These are phyloP conservation scores for Diutina siamensis DNA, from an alignment of 1,139 yeast genomes.

Conservation along the genomic window DNA sequence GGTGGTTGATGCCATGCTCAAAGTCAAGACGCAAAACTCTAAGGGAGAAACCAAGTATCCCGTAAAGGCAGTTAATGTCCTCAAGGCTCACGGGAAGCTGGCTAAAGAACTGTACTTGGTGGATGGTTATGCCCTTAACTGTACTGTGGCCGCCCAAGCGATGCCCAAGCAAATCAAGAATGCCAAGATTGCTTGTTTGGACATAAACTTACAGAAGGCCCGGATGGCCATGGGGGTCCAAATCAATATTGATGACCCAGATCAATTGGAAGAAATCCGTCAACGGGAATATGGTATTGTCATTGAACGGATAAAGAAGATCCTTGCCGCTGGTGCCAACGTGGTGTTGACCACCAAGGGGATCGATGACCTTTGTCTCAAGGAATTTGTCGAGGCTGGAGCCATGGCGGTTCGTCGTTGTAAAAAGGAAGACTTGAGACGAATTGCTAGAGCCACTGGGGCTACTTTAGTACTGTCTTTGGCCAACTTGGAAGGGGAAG, in stretches of 20 bases:
- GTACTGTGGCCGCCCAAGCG: slow-evolving; percentile 96
- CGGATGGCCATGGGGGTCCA: slow-evolving; percentile 98
- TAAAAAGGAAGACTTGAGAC: slow-evolving; percentile 89
- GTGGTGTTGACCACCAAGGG: slow-evolving; percentile 96
- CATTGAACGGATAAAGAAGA: slow-evolving; percentile 77
- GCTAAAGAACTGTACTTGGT: slow-evolving; percentile 77
- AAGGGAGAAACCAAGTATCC: slow-evolving; percentile 92
- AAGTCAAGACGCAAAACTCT: slow-evolving; percentile 82
- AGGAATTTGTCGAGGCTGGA: slow-evolving; percentile 90
- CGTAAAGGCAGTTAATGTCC: slow-evolving; percentile 90
- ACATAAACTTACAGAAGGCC: slow-evolving; percentile 89
- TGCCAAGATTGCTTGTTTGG: slow-evolving; percentile 88
- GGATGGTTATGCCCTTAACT: slow-evolving; percentile 91
- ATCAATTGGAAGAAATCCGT: slow-evolving; percentile 90
- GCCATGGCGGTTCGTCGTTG: slow-evolving; percentile 98
- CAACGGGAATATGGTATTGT: slow-evolving; percentile 89
- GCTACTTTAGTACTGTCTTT: slow-evolving; percentile 81
- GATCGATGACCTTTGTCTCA: slow-evolving; percentile 91
- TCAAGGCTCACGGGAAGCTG: slow-evolving; percentile 95
- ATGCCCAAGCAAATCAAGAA: slow-evolving; percentile 66
- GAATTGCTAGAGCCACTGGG: slow-evolving; percentile 97
- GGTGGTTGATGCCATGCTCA: slow-evolving; percentile 93
- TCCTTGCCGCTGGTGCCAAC: slow-evolving; percentile 89
- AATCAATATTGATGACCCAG: slow-evolving; percentile 94
- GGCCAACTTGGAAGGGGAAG: slow-evolving; percentile 96